Conservation (phyloP, 1,284 basidiomycete species). For the Cryptococcus sp. region DNA sequence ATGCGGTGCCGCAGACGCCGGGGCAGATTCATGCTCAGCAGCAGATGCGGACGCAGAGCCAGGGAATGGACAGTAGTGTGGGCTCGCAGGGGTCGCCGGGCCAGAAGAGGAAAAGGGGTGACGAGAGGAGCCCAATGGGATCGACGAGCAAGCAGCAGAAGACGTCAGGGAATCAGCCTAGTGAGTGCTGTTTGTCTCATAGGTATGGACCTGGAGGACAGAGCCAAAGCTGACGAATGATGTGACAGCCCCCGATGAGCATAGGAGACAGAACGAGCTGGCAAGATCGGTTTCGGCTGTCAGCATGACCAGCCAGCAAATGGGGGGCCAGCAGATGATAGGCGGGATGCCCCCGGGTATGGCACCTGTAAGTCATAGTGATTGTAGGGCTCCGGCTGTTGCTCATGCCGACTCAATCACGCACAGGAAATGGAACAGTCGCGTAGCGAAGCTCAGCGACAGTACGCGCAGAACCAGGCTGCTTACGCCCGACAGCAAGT, state of each 20-base stretch:
- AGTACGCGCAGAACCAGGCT: constrained; percentile 23
- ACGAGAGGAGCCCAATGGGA: constrained; percentile 13
- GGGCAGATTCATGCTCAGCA: background rate
- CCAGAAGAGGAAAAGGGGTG: constrained; percentile 16
- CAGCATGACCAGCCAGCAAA: constrained; percentile 6
- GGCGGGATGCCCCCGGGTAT: background rate
- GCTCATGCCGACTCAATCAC: background rate
- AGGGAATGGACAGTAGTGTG: background rate
- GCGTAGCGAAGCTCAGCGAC: constrained; percentile 20
- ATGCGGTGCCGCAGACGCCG: background rate
- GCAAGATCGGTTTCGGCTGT: constrained; percentile 16
- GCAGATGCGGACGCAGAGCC: background rate
- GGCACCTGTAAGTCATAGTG: background rate
- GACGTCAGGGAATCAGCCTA: constrained; percentile 15
- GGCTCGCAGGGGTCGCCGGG: constrained; percentile 10
- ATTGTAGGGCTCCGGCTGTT: background rate
- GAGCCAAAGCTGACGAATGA: background rate
- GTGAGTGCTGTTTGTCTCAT: constrained; percentile 10
- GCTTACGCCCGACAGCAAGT: constrained; percentile 22
- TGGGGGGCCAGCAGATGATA: constrained; percentile 1
- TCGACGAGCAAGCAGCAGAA: constrained; percentile 14
- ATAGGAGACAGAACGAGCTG: constrained; percentile 24
- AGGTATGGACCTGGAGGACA: too few species aligned
- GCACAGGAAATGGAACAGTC: constrained; percentile 2
- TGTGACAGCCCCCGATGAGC: constrained; percentile 23